These are phyloP conservation scores for Fagopyrum esculentum DNA, from an alignment of 148 eudicot species.

Conservation along the genomic window DNA sequence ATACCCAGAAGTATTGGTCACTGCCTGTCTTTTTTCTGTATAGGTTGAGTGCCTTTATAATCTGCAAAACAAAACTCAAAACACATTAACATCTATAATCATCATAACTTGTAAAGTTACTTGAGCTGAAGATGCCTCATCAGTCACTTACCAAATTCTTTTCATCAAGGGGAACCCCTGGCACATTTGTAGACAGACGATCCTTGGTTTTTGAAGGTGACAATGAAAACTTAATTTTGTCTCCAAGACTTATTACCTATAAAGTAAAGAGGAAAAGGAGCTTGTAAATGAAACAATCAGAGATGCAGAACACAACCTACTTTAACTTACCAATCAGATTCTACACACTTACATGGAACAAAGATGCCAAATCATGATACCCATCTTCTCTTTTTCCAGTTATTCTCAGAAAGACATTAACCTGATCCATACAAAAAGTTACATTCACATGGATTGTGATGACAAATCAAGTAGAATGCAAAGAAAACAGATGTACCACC, in stretches of 20 bases:
- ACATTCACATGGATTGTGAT: not conserved
- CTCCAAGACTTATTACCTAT: conserved; percentile 93
- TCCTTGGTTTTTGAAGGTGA: conserved; percentile 84
- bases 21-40: conserved; percentile 81
- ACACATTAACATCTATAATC: not conserved
- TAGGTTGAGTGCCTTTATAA: conserved; percentile 78
- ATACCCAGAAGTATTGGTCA: conserved; percentile 83
- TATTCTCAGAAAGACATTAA: conserved; percentile 93
- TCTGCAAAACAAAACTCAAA: conserved; percentile 39
- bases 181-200: conserved; percentile 77
- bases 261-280: not conserved
- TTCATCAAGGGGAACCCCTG: conserved; percentile 90
- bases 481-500: conserved; percentile 27
- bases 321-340: not conserved
- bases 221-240: conserved; percentile 80
- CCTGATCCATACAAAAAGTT: conserved; percentile 35
- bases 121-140: not conserved
- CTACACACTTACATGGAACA: conserved; percentile 71
- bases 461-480: not conserved
- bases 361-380: conserved; percentile 94
- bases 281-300: not conserved
- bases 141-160: conserved; percentile 65
- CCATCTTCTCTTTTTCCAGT: conserved; percentile 92
- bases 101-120: not conserved
- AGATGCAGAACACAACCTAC: not conserved